Percentiles rank a stretch among this genome's conserved stretches.
Conservation (phyloP, 2,329 filamentous ascomycete species). For the Hirsutella thompsonii region DNA sequence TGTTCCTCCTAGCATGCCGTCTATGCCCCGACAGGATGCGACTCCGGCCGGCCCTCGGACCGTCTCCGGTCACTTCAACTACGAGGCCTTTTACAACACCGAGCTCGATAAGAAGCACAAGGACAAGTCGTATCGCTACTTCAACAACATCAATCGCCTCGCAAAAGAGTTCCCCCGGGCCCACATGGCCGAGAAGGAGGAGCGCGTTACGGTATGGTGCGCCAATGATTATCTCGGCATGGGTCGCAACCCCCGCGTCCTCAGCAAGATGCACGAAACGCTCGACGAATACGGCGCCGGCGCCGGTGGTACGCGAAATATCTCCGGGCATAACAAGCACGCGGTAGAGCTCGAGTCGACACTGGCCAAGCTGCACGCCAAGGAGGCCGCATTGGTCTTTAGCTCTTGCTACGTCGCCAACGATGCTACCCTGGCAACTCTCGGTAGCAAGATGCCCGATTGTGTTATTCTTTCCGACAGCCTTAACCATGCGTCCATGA, state of each 20-base stretch:
- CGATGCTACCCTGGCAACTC: constrained; percentile 86
- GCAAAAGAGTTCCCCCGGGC: constrained; percentile 93
- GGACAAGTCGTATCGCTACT: constrained; percentile 99
- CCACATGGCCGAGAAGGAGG: constrained; percentile 72
- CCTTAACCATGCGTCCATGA: constrained; percentile 98
- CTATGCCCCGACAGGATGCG: constrained; percentile 5
- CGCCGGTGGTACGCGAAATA: constrained; percentile 91
- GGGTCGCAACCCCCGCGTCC: constrained; percentile 78
- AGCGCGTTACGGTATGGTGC: constrained; percentile 95
- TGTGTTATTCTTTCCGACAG: constrained; percentile 98
- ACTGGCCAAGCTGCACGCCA: constrained; percentile 77
- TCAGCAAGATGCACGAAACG: constrained; percentile 88
- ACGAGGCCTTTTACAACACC: constrained; percentile 73
- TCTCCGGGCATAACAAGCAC: constrained; percentile 94
- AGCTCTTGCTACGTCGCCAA: constrained; percentile 98
- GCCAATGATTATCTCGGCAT: constrained; percentile 98
- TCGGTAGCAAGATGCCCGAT: constrained; percentile 92
- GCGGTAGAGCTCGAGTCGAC: constrained; percentile 74
- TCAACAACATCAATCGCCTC: constrained; percentile 99
- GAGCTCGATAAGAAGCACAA: constrained; percentile 98
- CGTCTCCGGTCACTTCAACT: constrained; percentile 59
- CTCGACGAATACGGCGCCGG: constrained; percentile 90
- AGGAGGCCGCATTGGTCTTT: constrained; percentile 88
- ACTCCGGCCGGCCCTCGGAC: constrained; percentile 8
- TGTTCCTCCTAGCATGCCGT: constrained; percentile 10